Evolutionary conservation across 257 asterid genomes (phyloP).

Genomic region (Hygrophila difformis): DNA sequence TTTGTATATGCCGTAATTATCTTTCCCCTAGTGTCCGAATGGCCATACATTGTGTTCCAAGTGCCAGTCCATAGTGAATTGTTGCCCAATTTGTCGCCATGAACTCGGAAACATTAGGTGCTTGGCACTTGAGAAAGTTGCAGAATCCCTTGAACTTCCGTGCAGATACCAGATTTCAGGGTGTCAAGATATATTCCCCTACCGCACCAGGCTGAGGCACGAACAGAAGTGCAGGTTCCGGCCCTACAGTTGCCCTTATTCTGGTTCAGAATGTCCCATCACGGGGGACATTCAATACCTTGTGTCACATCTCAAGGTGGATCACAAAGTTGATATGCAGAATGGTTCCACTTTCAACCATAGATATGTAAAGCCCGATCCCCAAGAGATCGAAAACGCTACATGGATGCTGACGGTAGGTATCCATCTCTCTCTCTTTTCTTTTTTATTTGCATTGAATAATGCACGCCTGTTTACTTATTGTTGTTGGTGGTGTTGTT

Average conservation of each 20-base stretch:
- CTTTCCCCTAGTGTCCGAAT: conserved; percentile 24
- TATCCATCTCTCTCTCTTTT: too few relatives aligned
- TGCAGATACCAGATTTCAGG: conserved; percentile 21
- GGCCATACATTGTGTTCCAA: conserved; percentile 29
- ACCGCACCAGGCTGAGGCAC: conserved; percentile 18
- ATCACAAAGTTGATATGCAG: conserved; percentile 31
- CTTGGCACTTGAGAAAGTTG: conserved; percentile 26
- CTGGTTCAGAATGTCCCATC: conserved; percentile 23
- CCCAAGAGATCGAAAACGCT: conserved; percentile 26
- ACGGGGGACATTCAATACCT: conserved; percentile 23
- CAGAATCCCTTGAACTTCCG: conserved; percentile 27
- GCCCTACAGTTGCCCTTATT: conserved; percentile 24
- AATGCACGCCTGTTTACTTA: too few relatives aligned
- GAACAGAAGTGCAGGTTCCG: conserved; percentile 23
- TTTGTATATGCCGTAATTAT: background rate
- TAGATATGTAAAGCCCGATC: conserved; percentile 24
- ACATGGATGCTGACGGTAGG: conserved; percentile 31
- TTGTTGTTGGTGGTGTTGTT: too few relatives aligned
- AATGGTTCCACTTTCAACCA: conserved; percentile 28
- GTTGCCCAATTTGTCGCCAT: conserved; percentile 23
- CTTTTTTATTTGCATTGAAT: too few relatives aligned
- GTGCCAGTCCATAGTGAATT: conserved; percentile 17
- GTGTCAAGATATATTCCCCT: conserved; percentile 25
- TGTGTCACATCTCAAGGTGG: conserved; percentile 28
- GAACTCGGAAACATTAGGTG: conserved; percentile 20